Base-by-base conservation (phyloP, 139 green algal species). In the Deuterostichococcus epilithicus region DNA sequence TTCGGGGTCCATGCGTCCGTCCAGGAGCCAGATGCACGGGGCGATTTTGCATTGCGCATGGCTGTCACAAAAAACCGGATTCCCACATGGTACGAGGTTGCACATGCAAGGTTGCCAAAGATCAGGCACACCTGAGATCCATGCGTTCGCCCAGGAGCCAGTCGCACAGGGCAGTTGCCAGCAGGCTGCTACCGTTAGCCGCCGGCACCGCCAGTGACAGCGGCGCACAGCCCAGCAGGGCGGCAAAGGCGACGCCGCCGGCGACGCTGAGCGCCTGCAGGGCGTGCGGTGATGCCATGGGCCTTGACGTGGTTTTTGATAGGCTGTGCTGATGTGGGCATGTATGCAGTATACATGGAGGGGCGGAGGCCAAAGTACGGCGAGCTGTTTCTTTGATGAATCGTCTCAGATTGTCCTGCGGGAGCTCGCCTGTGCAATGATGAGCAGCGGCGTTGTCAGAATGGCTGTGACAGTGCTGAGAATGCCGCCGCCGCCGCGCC, bases 101-200 rank as follows among this genome's bases (percentile, higher is more conserved):
- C n/a, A n/a, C n/a, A n/a, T n/a, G n/a, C n/a, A n/a, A n/a, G n/a
- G n/a, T n/a, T n/a, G n/a, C n/a, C n/a, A n/a, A n/a, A n/a, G n/a
- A n/a, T n/a, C 82, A 5, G 18, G 90, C 78, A 13, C 59, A 66
- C 0, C 26, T 6, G n/a, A 87, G 39, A 0, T 66, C 26, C 44
- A 89, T 81, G 6, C 26, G 70, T 58, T 95, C 85, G 0, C 91
- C 90, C 15, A 96, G 79, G 2, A 81, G 42, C 59, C 88, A 32
- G 70, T 94, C 91, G 30, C 82, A 72, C 3, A 91, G 28, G 22
- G 90, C 88, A 71, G 88, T 96, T 36, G 83, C 70, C 0, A 84
- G 76, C 39, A 96, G 72, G 69, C 76, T 85, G 25, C 78, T 70
- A 0, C 88, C 91, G 86, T 96, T 96, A 22, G 91, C 88, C 13